These are phyloP conservation scores for Hypoxylon sp. DNA, from an alignment of 2,329 filamentous ascomycete genomes.

Conservation along the genomic window DNA sequence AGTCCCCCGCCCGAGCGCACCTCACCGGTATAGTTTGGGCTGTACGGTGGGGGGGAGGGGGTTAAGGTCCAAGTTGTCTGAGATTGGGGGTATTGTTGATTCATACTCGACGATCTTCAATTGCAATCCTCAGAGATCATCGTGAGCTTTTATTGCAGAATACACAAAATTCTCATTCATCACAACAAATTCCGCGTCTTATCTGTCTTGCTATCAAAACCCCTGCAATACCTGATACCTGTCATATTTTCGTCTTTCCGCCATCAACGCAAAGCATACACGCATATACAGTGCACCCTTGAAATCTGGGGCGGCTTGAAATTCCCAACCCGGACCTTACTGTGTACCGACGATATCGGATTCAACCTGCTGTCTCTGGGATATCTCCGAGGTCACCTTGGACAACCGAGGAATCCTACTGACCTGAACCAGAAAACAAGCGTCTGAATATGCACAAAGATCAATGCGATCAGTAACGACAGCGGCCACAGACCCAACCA, in stretches of 20 bases:
- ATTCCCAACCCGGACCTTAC: conserved; percentile 1
- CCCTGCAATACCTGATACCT: conserved; percentile 12
- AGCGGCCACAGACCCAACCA: conserved; percentile 20
- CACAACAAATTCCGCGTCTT: conserved; percentile 1
- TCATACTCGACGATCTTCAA: neutral
- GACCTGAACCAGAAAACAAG: neutral
- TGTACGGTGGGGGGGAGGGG: neutral
- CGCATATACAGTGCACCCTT: neutral
- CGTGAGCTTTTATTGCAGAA: neutral
- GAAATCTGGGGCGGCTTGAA: neutral
- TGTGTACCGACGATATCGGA: conserved; percentile 13
- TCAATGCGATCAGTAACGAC: conserved; percentile 15
- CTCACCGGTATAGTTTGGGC: neutral
- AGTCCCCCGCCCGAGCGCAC: neutral
- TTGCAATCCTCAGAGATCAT: neutral
- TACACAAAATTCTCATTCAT: neutral
- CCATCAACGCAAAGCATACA: conserved; percentile 16
- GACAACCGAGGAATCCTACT: conserved; percentile 7
- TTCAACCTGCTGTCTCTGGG: neutral
- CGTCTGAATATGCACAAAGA: conserved; percentile 12
- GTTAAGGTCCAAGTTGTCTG: neutral
- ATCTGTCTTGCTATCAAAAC: neutral
- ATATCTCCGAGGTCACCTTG: conserved; percentile 6
- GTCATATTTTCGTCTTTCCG: conserved; percentile 15
- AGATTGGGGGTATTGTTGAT: neutral